phyloP scores from a whole-genome alignment of 352 stramenopile species.

The Globisporangium orthogonon region DNA sequence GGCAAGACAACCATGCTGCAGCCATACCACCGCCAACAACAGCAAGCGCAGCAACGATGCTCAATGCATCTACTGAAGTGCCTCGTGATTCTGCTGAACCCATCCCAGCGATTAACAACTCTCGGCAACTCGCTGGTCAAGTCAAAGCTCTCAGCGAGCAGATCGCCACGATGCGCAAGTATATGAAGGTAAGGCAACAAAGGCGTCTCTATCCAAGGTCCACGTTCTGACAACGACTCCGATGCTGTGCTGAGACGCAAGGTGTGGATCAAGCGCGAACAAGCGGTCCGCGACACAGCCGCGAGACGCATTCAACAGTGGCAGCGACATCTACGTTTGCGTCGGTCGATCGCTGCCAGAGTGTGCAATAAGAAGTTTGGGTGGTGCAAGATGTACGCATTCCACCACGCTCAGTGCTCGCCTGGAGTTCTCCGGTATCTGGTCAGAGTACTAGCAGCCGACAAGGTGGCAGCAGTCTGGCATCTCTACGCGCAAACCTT shows the following conservation, averaged over 20 bases:
- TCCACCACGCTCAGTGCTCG: constrained; percentile 7
- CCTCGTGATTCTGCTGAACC: no score
- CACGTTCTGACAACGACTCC: neutral
- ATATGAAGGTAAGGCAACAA: constrained; percentile 46
- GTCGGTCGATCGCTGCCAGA: constrained; percentile 6
- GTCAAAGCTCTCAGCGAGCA: constrained; percentile 37
- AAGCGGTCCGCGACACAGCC: constrained; percentile 40
- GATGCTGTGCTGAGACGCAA: constrained; percentile 2
- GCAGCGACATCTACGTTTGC: constrained; percentile 13
- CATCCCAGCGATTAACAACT: neutral
- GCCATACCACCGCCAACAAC: neutral
- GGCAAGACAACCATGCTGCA: neutral
- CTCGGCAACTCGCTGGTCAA: constrained; percentile 10
- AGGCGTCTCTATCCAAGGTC: neutral
- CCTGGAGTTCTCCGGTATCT: neutral
- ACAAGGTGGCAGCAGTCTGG: neutral
- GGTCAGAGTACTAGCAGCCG: neutral
- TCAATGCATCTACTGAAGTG: neutral
- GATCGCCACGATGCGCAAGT: constrained; percentile 53
- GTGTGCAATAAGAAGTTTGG: constrained; percentile 9
- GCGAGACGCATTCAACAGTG: constrained; percentile 42
- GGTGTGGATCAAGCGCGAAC: constrained; percentile 66
- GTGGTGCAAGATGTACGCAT: constrained; percentile 16
- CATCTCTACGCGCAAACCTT: constrained; percentile 12
- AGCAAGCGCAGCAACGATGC: neutral